These are phyloP conservation scores for Bromus sterilis DNA, from an alignment of 176 grass and related monocot species.

Conservation along the genomic window DNA sequence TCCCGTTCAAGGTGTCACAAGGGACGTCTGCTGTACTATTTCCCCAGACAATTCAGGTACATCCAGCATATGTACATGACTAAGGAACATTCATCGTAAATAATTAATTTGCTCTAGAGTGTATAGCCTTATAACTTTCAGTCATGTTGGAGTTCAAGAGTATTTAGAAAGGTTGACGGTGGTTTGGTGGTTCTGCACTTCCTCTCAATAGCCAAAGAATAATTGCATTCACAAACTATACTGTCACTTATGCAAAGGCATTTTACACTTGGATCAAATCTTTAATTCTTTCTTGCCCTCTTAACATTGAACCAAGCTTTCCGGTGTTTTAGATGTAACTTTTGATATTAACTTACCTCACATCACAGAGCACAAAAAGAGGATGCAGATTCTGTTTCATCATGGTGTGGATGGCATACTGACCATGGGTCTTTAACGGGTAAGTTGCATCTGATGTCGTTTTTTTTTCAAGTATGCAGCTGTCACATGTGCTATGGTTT, in stretches of 20 bases:
- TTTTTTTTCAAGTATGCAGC: background rate
- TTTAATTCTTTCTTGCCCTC: background rate
- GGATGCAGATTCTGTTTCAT: constrained; percentile 52
- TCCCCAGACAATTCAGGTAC: constrained; percentile 66
- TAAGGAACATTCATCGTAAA: background rate
- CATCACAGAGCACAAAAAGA: constrained; percentile 43
- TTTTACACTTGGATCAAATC: background rate
- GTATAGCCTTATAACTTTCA: background rate
- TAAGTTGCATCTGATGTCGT: background rate
- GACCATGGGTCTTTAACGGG: constrained; percentile 92
- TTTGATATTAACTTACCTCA: background rate
- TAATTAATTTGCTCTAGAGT: background rate
- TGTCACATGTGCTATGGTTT: background rate
- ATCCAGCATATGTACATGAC: background rate
- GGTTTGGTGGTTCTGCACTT: background rate
- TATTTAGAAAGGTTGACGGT: background rate
- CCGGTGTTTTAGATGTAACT: background rate
- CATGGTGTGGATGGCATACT: constrained; percentile 97
- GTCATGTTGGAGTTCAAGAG: background rate
- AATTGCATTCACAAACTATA: background rate
- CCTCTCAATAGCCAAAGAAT: background rate
- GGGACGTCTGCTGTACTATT: constrained; percentile 90
- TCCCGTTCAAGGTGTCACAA: constrained; percentile 85
- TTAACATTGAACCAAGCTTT: background rate
- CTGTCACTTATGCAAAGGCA: background rate